A percentile compares a stretch with the other conserved stretches of the same genome.
Evolutionary conservation across 2,329 filamentous ascomycete species (phyloP).

Genomic region (Arthrobotrys sphaeroides): DNA sequence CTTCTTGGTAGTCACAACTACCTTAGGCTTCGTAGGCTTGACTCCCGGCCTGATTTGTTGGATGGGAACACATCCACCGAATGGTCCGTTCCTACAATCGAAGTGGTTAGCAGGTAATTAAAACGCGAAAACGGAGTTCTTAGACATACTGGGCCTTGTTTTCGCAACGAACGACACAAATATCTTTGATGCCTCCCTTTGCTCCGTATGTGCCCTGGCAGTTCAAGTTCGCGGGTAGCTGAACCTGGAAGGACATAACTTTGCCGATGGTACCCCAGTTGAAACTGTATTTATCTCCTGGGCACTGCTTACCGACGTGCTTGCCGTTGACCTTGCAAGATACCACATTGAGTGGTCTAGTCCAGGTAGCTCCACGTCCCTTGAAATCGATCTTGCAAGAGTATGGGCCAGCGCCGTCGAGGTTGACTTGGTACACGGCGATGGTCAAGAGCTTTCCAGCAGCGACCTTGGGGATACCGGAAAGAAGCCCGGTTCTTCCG

Average conservation of each 20-base stretch:
- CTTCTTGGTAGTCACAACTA: background rate
- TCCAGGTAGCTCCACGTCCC: background rate
- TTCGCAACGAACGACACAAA: background rate
- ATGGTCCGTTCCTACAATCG: background rate
- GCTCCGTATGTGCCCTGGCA: background rate
- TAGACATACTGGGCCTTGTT: background rate
- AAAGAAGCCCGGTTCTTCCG: background rate
- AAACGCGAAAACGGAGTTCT: background rate
- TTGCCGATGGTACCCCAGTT: background rate
- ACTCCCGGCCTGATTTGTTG: background rate
- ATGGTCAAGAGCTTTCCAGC: background rate
- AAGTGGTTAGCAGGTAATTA: too few relatives aligned
- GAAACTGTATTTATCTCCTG: background rate
- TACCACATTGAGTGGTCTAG: background rate
- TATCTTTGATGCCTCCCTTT: background rate
- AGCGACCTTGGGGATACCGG: background rate
- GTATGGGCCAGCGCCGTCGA: constrained; percentile 23
- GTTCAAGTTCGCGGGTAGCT: background rate
- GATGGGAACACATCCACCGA: constrained; percentile 3
- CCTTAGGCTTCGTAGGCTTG: background rate
- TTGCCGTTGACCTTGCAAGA: too few relatives aligned
- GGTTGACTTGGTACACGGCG: background rate
- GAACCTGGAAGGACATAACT: background rate
- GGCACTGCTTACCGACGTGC: background rate
- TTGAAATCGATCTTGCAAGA: constrained; percentile 2